These are phyloP conservation scores for Lipomyces sp. DNA, from an alignment of 805 yeast species.

Conservation along the genomic window DNA sequence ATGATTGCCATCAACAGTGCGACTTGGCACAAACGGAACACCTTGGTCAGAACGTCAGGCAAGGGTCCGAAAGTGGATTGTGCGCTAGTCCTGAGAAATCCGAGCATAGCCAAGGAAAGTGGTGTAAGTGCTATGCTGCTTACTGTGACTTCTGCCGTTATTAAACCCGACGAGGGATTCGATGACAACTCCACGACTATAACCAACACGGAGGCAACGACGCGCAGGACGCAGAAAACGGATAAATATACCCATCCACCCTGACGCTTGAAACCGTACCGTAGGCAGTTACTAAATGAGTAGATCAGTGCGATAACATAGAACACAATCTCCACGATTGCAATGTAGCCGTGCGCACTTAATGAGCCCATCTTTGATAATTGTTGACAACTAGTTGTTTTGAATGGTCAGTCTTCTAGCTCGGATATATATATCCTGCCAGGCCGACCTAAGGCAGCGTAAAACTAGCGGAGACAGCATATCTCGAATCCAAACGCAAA, in stretches of 20 bases:
- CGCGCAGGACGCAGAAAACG: not conserved
- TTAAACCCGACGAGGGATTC: not conserved
- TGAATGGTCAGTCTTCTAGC: too few species aligned
- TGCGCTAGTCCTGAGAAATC: not conserved
- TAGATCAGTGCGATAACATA: not conserved
- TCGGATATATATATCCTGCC: too few species aligned
- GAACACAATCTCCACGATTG: not conserved
- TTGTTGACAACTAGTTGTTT: too few species aligned
- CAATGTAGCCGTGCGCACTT: not conserved
- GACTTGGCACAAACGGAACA: not conserved
- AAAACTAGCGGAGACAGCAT: too few species aligned
- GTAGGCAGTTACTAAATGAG: not conserved
- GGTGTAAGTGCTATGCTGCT: constrained; percentile 15
- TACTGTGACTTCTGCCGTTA: constrained; percentile 5
- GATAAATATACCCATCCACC: not conserved
- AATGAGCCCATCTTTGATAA: too few species aligned
- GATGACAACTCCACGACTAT: not conserved
- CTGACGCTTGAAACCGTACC: not conserved
- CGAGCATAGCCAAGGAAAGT: not conserved
- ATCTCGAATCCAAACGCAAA: too few species aligned
- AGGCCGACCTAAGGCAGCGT: too few species aligned
- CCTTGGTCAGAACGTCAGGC: not conserved
- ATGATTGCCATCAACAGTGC: constrained; percentile 1
- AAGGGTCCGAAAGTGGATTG: not conserved
- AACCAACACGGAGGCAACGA: not conserved